phyloP scores from a whole-genome alignment of 345 rosid genomes.

The Camelina hispida region DNA sequence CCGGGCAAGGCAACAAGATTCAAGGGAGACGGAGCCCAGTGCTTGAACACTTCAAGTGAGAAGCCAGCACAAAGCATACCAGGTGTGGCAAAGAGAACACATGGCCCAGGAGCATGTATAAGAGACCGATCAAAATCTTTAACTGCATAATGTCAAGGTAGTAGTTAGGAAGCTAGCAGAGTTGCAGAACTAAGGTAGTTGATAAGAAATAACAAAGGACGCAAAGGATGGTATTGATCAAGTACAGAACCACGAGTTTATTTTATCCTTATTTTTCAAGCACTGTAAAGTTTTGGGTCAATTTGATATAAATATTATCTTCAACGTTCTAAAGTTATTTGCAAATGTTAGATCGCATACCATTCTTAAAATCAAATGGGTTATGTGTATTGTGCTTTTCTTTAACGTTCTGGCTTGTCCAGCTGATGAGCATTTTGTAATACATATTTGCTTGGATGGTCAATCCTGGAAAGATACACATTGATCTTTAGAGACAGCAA shows the following conservation, averaged over 20 bases:
- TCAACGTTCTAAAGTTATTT: not conserved
- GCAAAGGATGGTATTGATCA: not conserved
- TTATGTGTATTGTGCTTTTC: conserved; percentile 68
- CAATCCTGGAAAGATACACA: conserved; percentile 63
- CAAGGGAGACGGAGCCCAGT: conserved; percentile 86
- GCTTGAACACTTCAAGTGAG: conserved; percentile 93
- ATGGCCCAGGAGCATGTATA: conserved; percentile 88
- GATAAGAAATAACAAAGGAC: not conserved
- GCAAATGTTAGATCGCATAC: conserved; percentile 47
- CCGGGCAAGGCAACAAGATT: conserved; percentile 96
- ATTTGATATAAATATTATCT: not conserved
- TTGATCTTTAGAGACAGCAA: not conserved
- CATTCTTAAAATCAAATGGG: conserved; percentile 93
- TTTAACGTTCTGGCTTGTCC: conserved; percentile 96
- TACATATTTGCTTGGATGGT: conserved; percentile 98
- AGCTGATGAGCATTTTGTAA: conserved; percentile 92
- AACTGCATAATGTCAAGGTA: conserved; percentile 54
- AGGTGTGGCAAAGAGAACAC: conserved; percentile 98
- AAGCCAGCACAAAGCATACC: conserved; percentile 97
- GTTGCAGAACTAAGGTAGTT: conserved; percentile 2
- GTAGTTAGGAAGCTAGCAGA: conserved; percentile 29
- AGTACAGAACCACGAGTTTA: not conserved
- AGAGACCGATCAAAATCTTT: conserved; percentile 76
- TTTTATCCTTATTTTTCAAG: not conserved
- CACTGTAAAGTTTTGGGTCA: not conserved